These are phyloP conservation scores for Diaporthe caulivora DNA, from an alignment of 2,329 filamentous ascomycete species.

Conservation along the genomic window DNA sequence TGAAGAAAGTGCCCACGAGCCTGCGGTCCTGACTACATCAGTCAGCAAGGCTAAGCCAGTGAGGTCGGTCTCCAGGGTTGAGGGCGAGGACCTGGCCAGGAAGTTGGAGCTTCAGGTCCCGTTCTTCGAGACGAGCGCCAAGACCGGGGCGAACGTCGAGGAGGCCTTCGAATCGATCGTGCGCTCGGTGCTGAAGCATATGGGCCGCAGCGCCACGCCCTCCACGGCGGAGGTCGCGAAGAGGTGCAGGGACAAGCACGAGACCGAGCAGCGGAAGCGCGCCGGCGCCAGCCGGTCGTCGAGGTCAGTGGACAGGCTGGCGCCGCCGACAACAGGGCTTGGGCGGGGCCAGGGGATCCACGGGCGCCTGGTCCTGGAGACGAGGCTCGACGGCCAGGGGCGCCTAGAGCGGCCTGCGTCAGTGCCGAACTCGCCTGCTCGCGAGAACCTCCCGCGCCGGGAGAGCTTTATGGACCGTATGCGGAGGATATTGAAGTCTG, in stretches of 20 bases:
- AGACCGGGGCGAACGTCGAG: conserved; percentile 76
- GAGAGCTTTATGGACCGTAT: conserved; percentile 16
- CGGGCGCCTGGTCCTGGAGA: neutral
- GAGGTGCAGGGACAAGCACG: conserved; percentile 3
- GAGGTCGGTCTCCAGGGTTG: conserved; percentile 58
- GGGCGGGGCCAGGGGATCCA: neutral
- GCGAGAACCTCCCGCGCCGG: neutral
- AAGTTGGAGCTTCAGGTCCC: conserved; percentile 73
- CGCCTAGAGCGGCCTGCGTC: neutral
- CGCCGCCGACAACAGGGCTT: neutral
- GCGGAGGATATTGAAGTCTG: neutral
- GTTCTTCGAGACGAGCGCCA: conserved; percentile 81
- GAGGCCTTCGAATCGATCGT: conserved; percentile 63
- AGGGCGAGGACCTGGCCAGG: conserved; percentile 69
- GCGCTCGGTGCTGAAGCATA: conserved; percentile 43
- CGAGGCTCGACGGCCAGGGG: neutral
- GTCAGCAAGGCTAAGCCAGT: conserved; percentile 4
- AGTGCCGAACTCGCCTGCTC: neutral
- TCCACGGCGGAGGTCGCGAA: neutral
- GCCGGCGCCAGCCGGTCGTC: neutral
- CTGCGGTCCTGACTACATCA: neutral
- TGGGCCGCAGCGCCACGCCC: conserved; percentile 34
- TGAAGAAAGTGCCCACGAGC: neutral
- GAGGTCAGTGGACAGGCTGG: neutral
- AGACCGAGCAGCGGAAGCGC: conserved; percentile 21